phyloP scores from a whole-genome alignment of 140 eudicot species.

The Flaveria floridana region DNA sequence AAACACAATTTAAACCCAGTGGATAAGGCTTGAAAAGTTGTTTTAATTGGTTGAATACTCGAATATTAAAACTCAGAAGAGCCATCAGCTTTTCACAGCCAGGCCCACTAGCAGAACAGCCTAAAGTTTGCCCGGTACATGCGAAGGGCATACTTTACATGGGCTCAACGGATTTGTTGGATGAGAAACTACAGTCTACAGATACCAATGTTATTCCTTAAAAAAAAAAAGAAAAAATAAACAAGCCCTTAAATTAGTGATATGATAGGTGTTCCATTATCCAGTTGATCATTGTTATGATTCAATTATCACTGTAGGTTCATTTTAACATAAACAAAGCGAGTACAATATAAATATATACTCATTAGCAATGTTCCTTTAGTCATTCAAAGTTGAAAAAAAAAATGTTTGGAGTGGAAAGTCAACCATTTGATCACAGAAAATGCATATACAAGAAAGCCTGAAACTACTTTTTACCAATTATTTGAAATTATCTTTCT shows the following conservation, averaged over 20 bases:
- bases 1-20: background rate
- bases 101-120: too few relatives aligned
- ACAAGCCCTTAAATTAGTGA: background rate
- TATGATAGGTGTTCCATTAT: background rate
- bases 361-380: background rate
- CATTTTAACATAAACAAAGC: slow-evolving; percentile 2
- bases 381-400: slow-evolving; percentile 4
- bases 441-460: slow-evolving; percentile 4
- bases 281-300: slow-evolving; percentile 7
- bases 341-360: background rate
- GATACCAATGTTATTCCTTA: background rate
- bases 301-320: background rate
- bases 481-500: slow-evolving; percentile 24
- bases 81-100: too few relatives aligned
- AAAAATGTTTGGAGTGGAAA: background rate
- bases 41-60: background rate
- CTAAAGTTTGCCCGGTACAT: too few relatives aligned
- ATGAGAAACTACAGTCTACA: background rate
- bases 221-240: background rate
- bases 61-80: background rate
- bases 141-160: too few relatives aligned
- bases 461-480: slow-evolving; percentile 16
- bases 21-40: background rate
- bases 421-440: slow-evolving; percentile 16
- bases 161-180: background rate